These are phyloP conservation scores for Adansonia rubrostipa DNA, from an alignment of 441 rosid genomes.

Conservation along the genomic window DNA sequence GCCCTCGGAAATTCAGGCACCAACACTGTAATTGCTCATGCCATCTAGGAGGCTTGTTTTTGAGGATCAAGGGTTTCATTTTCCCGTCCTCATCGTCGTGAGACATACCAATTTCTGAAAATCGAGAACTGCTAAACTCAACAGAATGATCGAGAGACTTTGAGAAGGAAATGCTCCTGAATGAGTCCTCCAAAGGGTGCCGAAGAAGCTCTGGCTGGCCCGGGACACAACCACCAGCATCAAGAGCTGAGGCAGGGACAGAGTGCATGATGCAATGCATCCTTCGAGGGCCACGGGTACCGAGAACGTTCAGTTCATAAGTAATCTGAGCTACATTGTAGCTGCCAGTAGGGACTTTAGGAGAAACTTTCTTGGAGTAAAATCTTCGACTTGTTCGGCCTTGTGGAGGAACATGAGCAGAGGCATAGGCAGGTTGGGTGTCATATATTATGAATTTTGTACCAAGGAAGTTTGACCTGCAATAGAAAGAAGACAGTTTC, in stretches of 20 bases:
- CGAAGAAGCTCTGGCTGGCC: slow-evolving; percentile 49
- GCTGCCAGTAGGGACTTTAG: slow-evolving; percentile 57
- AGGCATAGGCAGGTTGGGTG: slow-evolving; percentile 49
- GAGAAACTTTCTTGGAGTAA: slow-evolving; percentile 56
- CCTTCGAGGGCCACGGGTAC: slow-evolving; percentile 60
- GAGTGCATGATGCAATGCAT: slow-evolving; percentile 62
- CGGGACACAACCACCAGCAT: slow-evolving; percentile 49
- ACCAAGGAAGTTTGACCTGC: slow-evolving; percentile 62
- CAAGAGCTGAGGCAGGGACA: slow-evolving; percentile 52
- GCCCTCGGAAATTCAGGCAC: slow-evolving; percentile 59
- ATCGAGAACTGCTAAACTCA: slow-evolving; percentile 53
- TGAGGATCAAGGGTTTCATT: slow-evolving; percentile 48
- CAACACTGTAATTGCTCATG: slow-evolving; percentile 62
- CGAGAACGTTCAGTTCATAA: slow-evolving; percentile 56
- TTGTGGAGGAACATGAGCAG: slow-evolving; percentile 41
- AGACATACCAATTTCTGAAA: slow-evolving; percentile 45
- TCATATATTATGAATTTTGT: slow-evolving; percentile 60
- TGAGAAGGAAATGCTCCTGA: slow-evolving; percentile 59
- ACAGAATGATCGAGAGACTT: slow-evolving; percentile 49
- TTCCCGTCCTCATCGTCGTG: slow-evolving; percentile 37
- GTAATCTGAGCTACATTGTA: slow-evolving; percentile 53
- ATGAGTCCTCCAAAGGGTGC: slow-evolving; percentile 50
- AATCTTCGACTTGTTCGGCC: slow-evolving; percentile 52
- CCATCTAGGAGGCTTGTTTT: slow-evolving; percentile 64
- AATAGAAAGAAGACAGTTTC: not conserved